Base-by-base conservation (phyloP, 441 rosid genomes). In the Metrosideros polymorpha region DNA sequence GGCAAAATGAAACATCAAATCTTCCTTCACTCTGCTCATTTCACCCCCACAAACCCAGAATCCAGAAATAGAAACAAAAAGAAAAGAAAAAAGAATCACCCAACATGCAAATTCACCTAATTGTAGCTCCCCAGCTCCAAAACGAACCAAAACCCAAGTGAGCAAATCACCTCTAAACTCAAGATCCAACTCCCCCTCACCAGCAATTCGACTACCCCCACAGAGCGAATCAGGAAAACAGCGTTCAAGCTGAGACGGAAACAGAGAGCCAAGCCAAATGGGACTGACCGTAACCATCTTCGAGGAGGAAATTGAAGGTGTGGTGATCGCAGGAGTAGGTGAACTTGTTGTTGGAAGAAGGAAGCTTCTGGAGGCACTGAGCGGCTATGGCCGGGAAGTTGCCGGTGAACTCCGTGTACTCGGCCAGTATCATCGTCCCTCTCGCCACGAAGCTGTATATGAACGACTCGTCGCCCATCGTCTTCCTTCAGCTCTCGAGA, bases 141-240 rank as follows among this genome's bases (percentile, higher is more conserved):
- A 71, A 71, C 47, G 79, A 71, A 71, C 79, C 0, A 71, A 71
- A 71, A 39, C n/a, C 79, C 79, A 71, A 66, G 47, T 71, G 17
- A 10, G 79, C 47, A 71, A 71, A 39, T 39, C 19, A 76, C 79
- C 61, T 56, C 83, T 22, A 85, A 57, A 51, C 59, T 32, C 86
- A 90, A 95, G 95, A 94, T 92, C 95, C 89, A 89, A 56, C 90
- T 63, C 75, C 75, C 83, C 66, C 85, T 56, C 86, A 50, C 83
- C 25, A 63, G 12, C 50, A 45, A 86, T 85, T 55, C 83, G 82
- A 85, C 84, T 12, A 61, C 56, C 47, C 79, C 79, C 17, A 15
- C 79, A 22, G 47, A 0, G 79, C 0, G n/a, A 71, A 66, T 71
- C n/a, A 71, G 79, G 22, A 17, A 71, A 71, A 39, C 47, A 35